Conservation (phyloP, 2,329 filamentous ascomycete species). For the Zymoseptoria passerinii region DNA sequence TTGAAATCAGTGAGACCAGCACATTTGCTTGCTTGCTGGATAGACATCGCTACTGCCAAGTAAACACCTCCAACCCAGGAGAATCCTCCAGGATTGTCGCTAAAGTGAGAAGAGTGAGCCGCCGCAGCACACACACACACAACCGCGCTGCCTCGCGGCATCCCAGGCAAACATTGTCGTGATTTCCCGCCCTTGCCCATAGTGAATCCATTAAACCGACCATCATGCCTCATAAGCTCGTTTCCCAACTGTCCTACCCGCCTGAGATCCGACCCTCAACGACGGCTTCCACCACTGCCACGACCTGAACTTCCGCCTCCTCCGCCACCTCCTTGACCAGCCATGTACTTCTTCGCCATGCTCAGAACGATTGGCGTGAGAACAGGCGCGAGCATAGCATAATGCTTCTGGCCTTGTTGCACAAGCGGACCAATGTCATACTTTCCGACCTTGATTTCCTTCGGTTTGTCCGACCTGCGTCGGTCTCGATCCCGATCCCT, state of each 20-base stretch:
- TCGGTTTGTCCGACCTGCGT: conserved; percentile 9
- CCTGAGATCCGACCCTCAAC: background rate
- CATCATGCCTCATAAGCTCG: background rate
- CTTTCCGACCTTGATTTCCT: conserved; percentile 26
- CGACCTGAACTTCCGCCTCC: background rate
- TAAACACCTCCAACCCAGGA: background rate
- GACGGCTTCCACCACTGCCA: background rate
- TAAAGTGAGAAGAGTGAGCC: background rate
- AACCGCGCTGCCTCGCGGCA: background rate
- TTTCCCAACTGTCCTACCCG: too few species aligned
- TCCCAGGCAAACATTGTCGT: background rate
- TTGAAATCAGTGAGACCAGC: too few species aligned
- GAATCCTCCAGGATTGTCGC: background rate
- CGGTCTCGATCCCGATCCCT: conserved; percentile 11
- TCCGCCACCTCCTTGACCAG: background rate
- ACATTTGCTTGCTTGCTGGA: too few species aligned
- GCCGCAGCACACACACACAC: background rate
- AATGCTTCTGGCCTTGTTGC: conserved; percentile 29
- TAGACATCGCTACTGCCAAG: too few species aligned
- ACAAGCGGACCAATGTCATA: conserved; percentile 28
- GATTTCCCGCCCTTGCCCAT: background rate
- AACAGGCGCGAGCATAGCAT: conserved; percentile 25
- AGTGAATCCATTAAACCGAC: background rate
- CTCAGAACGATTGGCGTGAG: conserved; percentile 26
- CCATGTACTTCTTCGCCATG: conserved; percentile 17